Evolutionary conservation across 306 rosid genomes (phyloP), one percentile per base, ranked within the genome.

Genomic region (Carpinus fangiana): DNA sequence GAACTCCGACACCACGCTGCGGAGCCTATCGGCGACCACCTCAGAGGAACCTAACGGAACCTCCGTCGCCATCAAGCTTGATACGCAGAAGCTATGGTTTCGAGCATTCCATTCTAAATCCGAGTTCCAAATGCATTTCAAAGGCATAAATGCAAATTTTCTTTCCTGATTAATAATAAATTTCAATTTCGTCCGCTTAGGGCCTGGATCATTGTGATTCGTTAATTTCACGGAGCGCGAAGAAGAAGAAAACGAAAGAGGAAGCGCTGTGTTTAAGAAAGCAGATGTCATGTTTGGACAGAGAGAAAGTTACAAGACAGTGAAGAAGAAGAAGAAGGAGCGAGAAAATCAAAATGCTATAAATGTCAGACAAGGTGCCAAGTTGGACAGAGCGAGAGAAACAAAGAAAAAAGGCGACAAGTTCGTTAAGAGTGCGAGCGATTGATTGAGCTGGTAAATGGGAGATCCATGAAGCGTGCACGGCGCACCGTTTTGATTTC

Each of bases 1-100:
- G 79, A 93, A 93, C 77, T 93, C 98, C 43, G 72, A 61, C 18
- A 80, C 86, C 0, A 93, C 84, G 0, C n/a, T 67, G 17, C 74
- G 70, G 1, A 86, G 77, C 77, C 73, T 86, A 0, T 84, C 86
- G 8, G 79, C 80, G 10, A 82, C 86, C 2, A 53, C 53, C 16
- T 12, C 73, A 1, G 70, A 23, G 34, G 57, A 11, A 28, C 11
- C 34, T 14, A 56, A 2, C 14, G 56, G 20, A 8, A 46, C 12
- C 4, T 64, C 72, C 2, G 74, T 57, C 48, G 67, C 76, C 8
- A 66, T 8, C 9, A 11, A n/a, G 56, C 77, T 38, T 10, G 79
- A 73, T 2, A 46, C 46, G 34, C 57, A 4, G 16, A 60, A 76
- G 52, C 26, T 43, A 41, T 76, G 81, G 77, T 7, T 79, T 65